Conservation (phyloP, 106 monocot species). For the Dactylorhiza incarnata region DNA sequence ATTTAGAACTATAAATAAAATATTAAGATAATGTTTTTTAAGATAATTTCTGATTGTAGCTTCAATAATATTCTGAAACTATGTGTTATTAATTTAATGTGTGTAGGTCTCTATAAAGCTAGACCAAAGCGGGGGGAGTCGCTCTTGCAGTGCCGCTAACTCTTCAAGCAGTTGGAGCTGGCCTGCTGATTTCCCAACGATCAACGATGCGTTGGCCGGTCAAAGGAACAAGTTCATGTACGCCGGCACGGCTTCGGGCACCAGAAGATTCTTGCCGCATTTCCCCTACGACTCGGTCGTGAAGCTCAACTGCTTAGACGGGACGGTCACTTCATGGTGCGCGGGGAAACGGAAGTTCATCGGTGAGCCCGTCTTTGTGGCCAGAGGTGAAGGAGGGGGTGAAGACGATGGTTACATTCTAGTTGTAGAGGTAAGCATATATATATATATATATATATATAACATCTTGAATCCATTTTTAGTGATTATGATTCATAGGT, state of each 20-base stretch:
- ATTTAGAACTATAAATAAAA: too few species aligned
- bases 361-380: constrained; percentile 76
- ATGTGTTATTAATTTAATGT: background rate
- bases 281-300: constrained; percentile 76
- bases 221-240: constrained; percentile 43
- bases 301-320: constrained; percentile 39
- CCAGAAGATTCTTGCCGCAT: constrained; percentile 46
- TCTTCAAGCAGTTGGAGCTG: constrained; percentile 36
- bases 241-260: constrained; percentile 37
- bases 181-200: constrained; percentile 70
- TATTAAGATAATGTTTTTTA: too few species aligned
- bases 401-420: constrained; percentile 87
- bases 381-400: constrained; percentile 28
- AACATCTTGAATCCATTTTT: background rate
- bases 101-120: constrained; percentile 47
- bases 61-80: too few species aligned
- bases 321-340: constrained; percentile 45
- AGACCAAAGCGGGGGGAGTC: constrained; percentile 21
- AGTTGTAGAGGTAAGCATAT: constrained; percentile 55
- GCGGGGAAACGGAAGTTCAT: constrained; percentile 48
- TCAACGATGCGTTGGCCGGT: constrained; percentile 54
- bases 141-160: constrained; percentile 14
- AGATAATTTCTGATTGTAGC: background rate
- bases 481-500: too few species aligned
- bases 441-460: background rate